Evolutionary conservation across 1,284 basidiomycete species (phyloP).

Genomic region (Ceratobasidium sp.): DNA sequence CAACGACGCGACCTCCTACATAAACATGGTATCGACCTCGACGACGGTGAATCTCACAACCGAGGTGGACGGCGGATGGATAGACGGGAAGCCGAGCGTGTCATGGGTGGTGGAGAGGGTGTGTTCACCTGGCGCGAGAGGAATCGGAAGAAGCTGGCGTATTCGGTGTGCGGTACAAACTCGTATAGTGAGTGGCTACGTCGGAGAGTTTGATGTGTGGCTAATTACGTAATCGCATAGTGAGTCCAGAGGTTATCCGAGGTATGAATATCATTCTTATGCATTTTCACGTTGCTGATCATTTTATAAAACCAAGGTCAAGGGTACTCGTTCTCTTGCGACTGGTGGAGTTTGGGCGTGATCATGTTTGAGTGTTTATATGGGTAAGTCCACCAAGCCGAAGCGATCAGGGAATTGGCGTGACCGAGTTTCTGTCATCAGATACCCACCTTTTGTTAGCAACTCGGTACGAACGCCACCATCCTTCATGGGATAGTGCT

Average conservation of each 20-base stretch:
- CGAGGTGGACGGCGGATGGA: slow-evolving; percentile 79
- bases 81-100: slow-evolving; percentile 79
- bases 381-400: slow-evolving; percentile 66
- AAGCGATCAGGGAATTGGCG: not conserved
- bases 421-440: slow-evolving; percentile 56
- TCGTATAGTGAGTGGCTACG: slow-evolving; percentile 79
- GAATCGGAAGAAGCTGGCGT: slow-evolving; percentile 92
- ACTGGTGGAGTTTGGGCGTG: slow-evolving; percentile 98
- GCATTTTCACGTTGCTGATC: slow-evolving; percentile 11
- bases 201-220: not conserved
- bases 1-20: slow-evolving; percentile 88
- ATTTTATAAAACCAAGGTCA: slow-evolving; percentile 63
- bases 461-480: slow-evolving; percentile 72
- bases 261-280: slow-evolving; percentile 52
- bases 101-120: slow-evolving; percentile 81
- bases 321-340: slow-evolving; percentile 94
- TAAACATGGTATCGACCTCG: slow-evolving; percentile 95
- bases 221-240: slow-evolving; percentile 57
- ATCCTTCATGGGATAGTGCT: no score
- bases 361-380: slow-evolving; percentile 93
- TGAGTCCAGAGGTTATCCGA: slow-evolving; percentile 96
- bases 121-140: slow-evolving; percentile 95
- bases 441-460: slow-evolving; percentile 94
- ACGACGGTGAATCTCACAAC: slow-evolving; percentile 77
- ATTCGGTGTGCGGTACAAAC: slow-evolving; percentile 93